These are phyloP conservation scores for Tulasnella sp. DNA, from an alignment of 768 basidiomycete species.

Conservation along the genomic window DNA sequence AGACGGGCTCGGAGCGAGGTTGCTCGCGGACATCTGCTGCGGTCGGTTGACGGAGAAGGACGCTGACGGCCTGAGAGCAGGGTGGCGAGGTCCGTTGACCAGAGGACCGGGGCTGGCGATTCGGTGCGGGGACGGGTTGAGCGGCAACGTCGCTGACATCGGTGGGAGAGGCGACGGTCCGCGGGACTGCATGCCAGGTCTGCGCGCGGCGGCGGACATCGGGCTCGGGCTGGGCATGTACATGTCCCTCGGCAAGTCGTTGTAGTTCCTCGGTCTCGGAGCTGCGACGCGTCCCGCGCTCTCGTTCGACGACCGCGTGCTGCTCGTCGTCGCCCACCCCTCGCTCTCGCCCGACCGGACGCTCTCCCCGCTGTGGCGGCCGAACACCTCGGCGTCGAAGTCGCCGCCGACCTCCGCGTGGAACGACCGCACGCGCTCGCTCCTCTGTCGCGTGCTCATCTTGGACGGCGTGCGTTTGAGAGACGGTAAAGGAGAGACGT, in stretches of 20 bases:
- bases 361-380: constrained; percentile 1
- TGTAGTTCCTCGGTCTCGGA: neutral
- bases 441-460: neutral
- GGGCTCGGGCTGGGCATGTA: neutral
- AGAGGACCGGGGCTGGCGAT: neutral
- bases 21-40: neutral
- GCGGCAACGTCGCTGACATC: neutral
- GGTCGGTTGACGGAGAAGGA: neutral
- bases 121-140: neutral
- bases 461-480: neutral
- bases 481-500: neutral
- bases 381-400: neutral
- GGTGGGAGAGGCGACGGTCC: neutral
- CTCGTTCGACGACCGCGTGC: neutral
- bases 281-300: neutral
- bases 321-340: constrained; percentile 3
- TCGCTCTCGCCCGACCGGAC: neutral
- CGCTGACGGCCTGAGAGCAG: neutral
- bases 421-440: neutral
- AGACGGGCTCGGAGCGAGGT: neutral
- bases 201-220: neutral
- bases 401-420: neutral
- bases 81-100: neutral
- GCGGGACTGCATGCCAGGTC: neutral
- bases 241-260: neutral